Base-by-base conservation (phyloP, 805 yeast genomes). In the Myxozyma nipponensis region DNA sequence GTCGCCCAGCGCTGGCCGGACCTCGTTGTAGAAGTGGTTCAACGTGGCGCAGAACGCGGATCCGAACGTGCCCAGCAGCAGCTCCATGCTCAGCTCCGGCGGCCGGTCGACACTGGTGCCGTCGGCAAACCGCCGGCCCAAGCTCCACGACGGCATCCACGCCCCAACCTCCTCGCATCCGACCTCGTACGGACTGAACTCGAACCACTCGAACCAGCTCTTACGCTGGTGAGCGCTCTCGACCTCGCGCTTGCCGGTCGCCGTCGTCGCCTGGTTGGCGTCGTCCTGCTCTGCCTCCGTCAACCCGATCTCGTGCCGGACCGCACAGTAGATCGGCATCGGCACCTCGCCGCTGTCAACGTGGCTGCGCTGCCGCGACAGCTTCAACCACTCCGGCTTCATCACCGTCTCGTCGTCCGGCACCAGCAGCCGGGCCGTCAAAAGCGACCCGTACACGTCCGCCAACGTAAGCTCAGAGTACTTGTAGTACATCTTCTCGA, bases 1-100 rank as follows among this genome's bases (percentile, higher is more conserved):
- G 19, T 52, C 51, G 10, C 47, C 37, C 30, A 59, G 36, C 35
- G 44, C 30, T 10, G 61, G 62, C n/a, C 59, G 37, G 18, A 59
- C 39, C 34, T 59, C 63, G 17, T 45, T 41, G 44, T 54, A 59
- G 37, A 54, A 57, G 42, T 59, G 63, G 28, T 51, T 50, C 34
- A 59, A 22, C 9, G 63, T 59, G 15, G 63, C 63, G 32, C 63
- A 59, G 32, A 59, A 59, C 21, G 63, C 63, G 4, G 63, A 59
- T 17, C 63, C 63, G 37, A 59, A 59, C 6, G 60, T 54, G 24
- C 63, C 63, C 22, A 59, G 45, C 23, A 59, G 47, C 26, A 59
- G 37, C 15, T 58, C 42, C 39, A 59, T 26, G 34, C 46, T 46
- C 10, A 50, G 46, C 45, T 59, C 63, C 6, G 63, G 63, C 17